A percentile compares a stretch with the other conserved stretches of the same genome.
phyloP scores from a whole-genome alignment of 2,329 filamentous ascomycete genomes.

The Diaporthe ampelina region DNA sequence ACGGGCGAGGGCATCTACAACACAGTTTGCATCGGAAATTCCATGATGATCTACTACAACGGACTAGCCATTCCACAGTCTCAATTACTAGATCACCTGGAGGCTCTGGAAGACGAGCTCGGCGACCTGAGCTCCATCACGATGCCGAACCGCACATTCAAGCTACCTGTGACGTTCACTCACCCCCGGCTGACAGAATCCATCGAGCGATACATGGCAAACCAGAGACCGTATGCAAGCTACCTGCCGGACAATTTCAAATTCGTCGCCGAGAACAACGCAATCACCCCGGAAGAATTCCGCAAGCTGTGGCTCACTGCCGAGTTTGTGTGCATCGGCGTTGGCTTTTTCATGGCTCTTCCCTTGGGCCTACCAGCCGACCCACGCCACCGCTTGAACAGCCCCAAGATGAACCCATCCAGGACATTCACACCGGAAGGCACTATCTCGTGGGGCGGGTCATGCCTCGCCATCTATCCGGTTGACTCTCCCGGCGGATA shows the following conservation, averaged over 20 bases:
- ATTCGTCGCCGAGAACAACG: conserved; percentile 53
- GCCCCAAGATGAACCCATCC: conserved; percentile 69
- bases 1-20: conserved; percentile 56
- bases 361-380: conserved; percentile 58
- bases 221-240: conserved; percentile 46
- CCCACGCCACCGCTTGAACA: conserved; percentile 65
- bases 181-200: conserved; percentile 46
- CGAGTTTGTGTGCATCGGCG: conserved; percentile 48
- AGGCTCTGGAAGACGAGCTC: conserved; percentile 53
- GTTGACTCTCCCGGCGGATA: conserved; percentile 71
- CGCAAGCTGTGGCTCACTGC: conserved; percentile 39
- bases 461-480: conserved; percentile 67
- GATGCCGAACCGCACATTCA: conserved; percentile 59
- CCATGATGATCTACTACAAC: conserved; percentile 61
- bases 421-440: conserved; percentile 70
- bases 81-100: conserved; percentile 53
- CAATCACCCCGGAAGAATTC: conserved; percentile 44
- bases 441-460: conserved; percentile 68
- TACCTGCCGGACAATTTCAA: conserved; percentile 50
- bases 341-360: conserved; percentile 54
- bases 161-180: conserved; percentile 59
- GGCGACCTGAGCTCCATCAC: conserved; percentile 56
- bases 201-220: conserved; percentile 48
- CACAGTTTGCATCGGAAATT: conserved; percentile 64
- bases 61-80: conserved; percentile 54